Evolutionary conservation across 2,329 filamentous ascomycete genomes (phyloP).

Genomic region (Cercospora zeina): DNA sequence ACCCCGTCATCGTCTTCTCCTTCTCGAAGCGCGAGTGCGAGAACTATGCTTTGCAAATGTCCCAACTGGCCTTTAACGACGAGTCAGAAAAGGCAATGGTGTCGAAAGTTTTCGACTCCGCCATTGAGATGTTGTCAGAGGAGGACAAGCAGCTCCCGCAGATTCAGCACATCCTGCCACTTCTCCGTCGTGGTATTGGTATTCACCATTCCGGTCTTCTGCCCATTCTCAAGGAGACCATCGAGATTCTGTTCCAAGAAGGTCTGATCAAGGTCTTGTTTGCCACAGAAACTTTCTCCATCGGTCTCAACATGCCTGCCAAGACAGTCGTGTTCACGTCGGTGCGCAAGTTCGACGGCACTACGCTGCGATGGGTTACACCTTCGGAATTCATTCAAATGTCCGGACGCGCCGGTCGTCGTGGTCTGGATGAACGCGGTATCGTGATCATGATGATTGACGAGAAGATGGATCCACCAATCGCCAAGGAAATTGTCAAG

Average conservation of each 20-base stretch:
- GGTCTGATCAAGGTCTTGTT: conserved; percentile 97
- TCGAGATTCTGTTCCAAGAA: conserved; percentile 98
- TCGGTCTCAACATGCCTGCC: conserved; percentile 97
- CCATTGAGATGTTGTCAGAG: conserved; percentile 87
- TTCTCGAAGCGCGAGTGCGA: conserved; percentile 99
- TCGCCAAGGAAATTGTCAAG: conserved; percentile 93
- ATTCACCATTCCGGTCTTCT: conserved; percentile 95
- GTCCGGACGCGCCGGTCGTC: conserved; percentile 93
- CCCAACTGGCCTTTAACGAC: conserved; percentile 87
- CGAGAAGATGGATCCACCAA: conserved; percentile 89
- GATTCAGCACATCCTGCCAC: conserved; percentile 83
- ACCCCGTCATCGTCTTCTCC: conserved; percentile 98
- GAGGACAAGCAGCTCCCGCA: conserved; percentile 87
- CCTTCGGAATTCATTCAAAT: conserved; percentile 98
- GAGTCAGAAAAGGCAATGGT: conserved; percentile 95
- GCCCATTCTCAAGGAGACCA: conserved; percentile 95
- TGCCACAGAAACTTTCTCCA: conserved; percentile 97
- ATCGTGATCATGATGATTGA: conserved; percentile 99
- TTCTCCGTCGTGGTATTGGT: conserved; percentile 88
- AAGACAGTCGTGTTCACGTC: conserved; percentile 99
- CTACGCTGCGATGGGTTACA: conserved; percentile 76
- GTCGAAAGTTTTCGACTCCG: conserved; percentile 87
- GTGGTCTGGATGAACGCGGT: conserved; percentile 95
- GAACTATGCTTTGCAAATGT: conserved; percentile 82
- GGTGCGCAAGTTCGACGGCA: conserved; percentile 91